phyloP scores from a whole-genome alignment of 179 eudicot genomes.

The Carnegiea gigantea region DNA sequence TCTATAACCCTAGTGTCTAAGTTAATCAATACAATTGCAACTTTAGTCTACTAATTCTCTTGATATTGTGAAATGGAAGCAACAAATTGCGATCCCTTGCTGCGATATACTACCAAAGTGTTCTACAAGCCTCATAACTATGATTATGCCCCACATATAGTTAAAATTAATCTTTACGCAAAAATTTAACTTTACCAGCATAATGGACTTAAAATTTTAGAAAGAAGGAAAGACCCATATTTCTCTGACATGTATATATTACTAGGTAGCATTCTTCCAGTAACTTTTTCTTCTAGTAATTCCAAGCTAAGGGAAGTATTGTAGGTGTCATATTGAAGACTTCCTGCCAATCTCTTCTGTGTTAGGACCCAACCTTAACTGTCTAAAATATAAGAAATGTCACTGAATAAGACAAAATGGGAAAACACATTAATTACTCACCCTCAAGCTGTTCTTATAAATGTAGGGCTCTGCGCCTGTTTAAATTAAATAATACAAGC shows the following conservation, averaged over 20 bases:
- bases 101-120: too few relatives aligned
- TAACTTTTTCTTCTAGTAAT: background rate
- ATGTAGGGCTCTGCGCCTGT: constrained; percentile 24
- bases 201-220: background rate
- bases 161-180: background rate
- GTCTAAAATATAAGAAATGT: constrained; percentile 15
- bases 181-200: too few relatives aligned
- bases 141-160: too few relatives aligned
- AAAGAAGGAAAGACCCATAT: background rate
- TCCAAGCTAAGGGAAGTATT: constrained; percentile 5
- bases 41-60: too few relatives aligned
- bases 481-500: background rate
- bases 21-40: too few relatives aligned
- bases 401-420: constrained; percentile 37
- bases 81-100: too few relatives aligned
- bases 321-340: constrained; percentile 6
- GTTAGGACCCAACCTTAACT: constrained; percentile 12
- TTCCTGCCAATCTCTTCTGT: constrained; percentile 16
- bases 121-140: too few relatives aligned
- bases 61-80: too few relatives aligned
- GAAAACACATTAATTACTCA: constrained; percentile 40
- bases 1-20: too few relatives aligned
- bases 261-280: background rate
- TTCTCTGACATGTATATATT: background rate
- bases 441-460: constrained; percentile 17